Evolutionary conservation across 2,329 filamentous ascomycete genomes (phyloP), one percentile per base, ranked within the genome.

Genomic region (Bipolaris cookei): DNA sequence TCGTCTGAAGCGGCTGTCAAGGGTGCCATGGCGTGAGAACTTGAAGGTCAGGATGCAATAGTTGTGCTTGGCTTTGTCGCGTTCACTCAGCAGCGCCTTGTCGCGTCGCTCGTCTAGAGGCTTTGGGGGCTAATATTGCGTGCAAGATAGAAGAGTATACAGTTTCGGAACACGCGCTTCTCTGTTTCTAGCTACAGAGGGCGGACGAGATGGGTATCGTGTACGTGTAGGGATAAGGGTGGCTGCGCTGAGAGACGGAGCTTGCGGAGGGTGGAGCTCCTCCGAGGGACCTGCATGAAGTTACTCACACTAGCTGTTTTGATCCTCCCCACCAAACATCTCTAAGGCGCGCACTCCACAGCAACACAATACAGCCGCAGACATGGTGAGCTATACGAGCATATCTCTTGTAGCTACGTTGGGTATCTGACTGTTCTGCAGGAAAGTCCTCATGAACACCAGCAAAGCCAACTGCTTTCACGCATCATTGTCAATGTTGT

Each of bases 401-500:
- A 37, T 10, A 3, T 11, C 6, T 21, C 6, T 18, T 18, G 16
- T 35, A 13, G n/a, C 3, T 21, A 35, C 54, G 51, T 28, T 57
- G 54, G 56, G n/a, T 37, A n/a, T 42, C 59, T 71, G 35, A 69
- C 41, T 4, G 21, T 8, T 3, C 46, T 18, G 5, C 21, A 88
- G 94, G 95, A 99, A 78, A 97, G 91, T 71, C 95, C 95, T 37
- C 95, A 99, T 74, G 95, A 98, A 76, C 93, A 98, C 69, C 95
- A 98, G 82, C 94, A 99, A 83, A 96, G 90, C 72, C 83, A 97
- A 51, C 84, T 99, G 69, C 86, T 98, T 43, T 95, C 92, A 20
- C 91, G 95, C 61, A 97, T 99, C 79, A 96, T 97, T 79, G 95
- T 89, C 74, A 99, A 99, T 73, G 93, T 98, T 72, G 94, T 98